Percentiles rank a stretch among this genome's conserved stretches.
These are phyloP conservation scores for Aspergillus incahuasiensis DNA, from an alignment of 495 filamentous ascomycete species.

Conservation along the genomic window DNA sequence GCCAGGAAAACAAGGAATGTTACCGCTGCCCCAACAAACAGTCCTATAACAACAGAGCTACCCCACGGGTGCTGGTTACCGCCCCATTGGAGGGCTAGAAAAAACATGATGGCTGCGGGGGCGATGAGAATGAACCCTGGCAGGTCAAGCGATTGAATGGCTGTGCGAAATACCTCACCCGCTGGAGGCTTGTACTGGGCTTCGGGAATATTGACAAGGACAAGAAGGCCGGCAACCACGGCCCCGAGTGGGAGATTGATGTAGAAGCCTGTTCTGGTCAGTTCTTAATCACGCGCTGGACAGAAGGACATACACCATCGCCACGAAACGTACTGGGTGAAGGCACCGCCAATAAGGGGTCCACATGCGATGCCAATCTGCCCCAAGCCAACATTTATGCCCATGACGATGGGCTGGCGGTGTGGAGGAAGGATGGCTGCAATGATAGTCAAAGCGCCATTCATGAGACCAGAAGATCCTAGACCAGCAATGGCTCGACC, in stretches of 20 bases:
- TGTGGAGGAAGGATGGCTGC: slow-evolving; percentile 37
- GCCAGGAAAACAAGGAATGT: slow-evolving; percentile 24
- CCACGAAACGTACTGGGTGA: slow-evolving; percentile 52
- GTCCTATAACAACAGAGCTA: slow-evolving; percentile 22
- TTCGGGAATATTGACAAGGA: slow-evolving; percentile 49
- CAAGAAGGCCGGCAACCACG: slow-evolving; percentile 37
- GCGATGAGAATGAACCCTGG: no score
- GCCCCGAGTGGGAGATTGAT: slow-evolving; percentile 60
- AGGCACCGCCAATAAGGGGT: slow-evolving; percentile 54
- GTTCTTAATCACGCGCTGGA: background rate
- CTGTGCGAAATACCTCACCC: slow-evolving; percentile 21
- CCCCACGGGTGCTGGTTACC: slow-evolving; percentile 27
- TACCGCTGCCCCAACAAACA: slow-evolving; percentile 25
- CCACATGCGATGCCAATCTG: slow-evolving; percentile 41
- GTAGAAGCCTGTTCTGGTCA: slow-evolving; percentile 49
- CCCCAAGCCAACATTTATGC: slow-evolving; percentile 16
- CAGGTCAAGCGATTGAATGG: slow-evolving; percentile 25
- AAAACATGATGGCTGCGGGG: no score
- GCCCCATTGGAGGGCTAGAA: slow-evolving; percentile 39
- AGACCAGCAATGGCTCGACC: slow-evolving; percentile 44
- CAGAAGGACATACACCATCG: slow-evolving; percentile 45
- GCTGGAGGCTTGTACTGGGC: slow-evolving; percentile 36
- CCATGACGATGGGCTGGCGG: slow-evolving; percentile 22
- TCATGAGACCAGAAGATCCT: slow-evolving; percentile 42
- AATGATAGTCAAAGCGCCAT: slow-evolving; percentile 51